Evolutionary conservation across 2,329 filamentous ascomycete genomes (phyloP).

Genomic region (Fusarium dimerum): DNA sequence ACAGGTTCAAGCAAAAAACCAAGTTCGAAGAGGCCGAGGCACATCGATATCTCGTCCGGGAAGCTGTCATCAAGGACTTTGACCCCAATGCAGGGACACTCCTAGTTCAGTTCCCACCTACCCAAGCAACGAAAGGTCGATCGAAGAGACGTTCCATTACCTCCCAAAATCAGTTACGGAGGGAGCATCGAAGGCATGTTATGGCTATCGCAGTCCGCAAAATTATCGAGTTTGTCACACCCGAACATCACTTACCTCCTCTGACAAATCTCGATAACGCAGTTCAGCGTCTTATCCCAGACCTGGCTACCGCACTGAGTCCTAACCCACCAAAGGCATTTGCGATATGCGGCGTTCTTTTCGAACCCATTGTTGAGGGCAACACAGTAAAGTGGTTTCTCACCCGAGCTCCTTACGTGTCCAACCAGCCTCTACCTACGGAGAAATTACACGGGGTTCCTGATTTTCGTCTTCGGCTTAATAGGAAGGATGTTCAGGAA

Average conservation of each 20-base stretch:
- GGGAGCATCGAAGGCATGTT: constrained; percentile 42
- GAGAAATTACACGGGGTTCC: constrained; percentile 25
- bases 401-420: constrained; percentile 47
- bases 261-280: constrained; percentile 46
- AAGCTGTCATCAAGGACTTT: constrained; percentile 48
- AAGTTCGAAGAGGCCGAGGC: constrained; percentile 52
- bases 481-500: constrained; percentile 7
- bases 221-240: constrained; percentile 52
- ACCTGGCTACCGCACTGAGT: constrained; percentile 31
- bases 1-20: constrained; percentile 48
- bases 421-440: constrained; percentile 35
- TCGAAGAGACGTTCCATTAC: constrained; percentile 26
- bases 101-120: constrained; percentile 45
- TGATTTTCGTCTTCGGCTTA: constrained; percentile 16
- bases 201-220: constrained; percentile 49
- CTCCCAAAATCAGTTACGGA: constrained; percentile 28
- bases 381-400: constrained; percentile 43
- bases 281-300: constrained; percentile 51
- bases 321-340: constrained; percentile 40
- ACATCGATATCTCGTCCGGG: constrained; percentile 52
- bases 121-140: constrained; percentile 9
- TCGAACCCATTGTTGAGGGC: constrained; percentile 33
- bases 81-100: constrained; percentile 50
- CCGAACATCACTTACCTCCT: constrained; percentile 45
- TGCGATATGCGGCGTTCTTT: constrained; percentile 40